These are phyloP conservation scores for Cydonia oblonga DNA, from an alignment of 331 rosid genomes.

Conservation along the genomic window DNA sequence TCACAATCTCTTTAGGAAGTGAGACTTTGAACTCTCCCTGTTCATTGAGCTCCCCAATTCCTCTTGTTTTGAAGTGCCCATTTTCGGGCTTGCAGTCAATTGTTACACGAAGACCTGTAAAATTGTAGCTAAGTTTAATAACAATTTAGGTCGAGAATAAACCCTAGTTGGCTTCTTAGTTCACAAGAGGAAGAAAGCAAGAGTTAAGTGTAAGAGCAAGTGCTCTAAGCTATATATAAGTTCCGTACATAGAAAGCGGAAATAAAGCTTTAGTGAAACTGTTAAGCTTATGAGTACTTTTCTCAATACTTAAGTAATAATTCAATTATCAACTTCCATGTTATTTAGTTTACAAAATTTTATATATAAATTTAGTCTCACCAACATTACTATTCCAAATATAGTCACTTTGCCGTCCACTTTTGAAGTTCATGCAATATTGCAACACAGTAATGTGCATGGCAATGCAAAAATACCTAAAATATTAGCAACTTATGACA, in stretches of 20 bases:
- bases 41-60: slow-evolving; percentile 43
- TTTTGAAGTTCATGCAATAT: no score
- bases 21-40: slow-evolving; percentile 64
- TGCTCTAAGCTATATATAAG: no score
- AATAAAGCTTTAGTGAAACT: not conserved
- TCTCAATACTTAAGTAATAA: no score
- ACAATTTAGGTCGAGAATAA: not conserved
- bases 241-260: not conserved
- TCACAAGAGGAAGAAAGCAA: not conserved
- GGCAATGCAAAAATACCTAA: not conserved
- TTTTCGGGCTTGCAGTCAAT: slow-evolving; percentile 58
- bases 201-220: not conserved
- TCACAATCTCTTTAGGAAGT: slow-evolving; percentile 45
- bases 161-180: not conserved
- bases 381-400: not conserved
- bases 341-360: no score
- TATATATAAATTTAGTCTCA: no score
- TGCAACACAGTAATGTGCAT: no score
- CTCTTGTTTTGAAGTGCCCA: slow-evolving; percentile 56
- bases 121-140: not conserved
- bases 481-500: not conserved
- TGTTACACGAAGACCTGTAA: slow-evolving; percentile 54
- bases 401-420: not conserved
- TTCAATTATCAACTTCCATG: no score
- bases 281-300: not conserved